Base-by-base conservation (phyloP, 2,329 filamentous ascomycete species). In the Hypoxylon sp. region DNA sequence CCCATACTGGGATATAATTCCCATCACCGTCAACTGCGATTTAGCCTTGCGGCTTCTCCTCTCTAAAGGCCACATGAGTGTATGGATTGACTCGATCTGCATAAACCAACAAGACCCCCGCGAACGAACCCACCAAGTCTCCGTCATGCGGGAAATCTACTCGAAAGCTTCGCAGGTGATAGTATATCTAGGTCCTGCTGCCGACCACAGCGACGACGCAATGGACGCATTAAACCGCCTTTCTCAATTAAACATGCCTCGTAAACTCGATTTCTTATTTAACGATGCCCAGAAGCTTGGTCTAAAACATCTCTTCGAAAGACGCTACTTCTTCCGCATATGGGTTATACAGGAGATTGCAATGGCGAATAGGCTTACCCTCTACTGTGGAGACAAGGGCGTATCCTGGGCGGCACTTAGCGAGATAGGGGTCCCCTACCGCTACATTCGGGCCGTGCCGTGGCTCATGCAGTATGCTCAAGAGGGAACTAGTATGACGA, bases 81-180 rank as follows among this genome's bases (percentile, higher is more conserved):
- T 68, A 14, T 68, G 65, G 65, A 23, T 68, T 14, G 63, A 68
- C 23, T 58, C 61, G 19, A 48, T 68, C 23, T 68, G 65, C 56
- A 66, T 68, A n/a, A 68, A 68, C 45, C 65, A 68, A 28, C 41
- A 53, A 45, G 43, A 63, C 50, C 48, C 45, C 5, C 41, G 30
- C 2, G 65, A 68, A 36, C 49, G 58, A 19, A 34, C 51, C 34
- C 51, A 41, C n/a, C 65, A 68, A 52, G 56, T 68, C 30, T 62
- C 63, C 14, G 30, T 65, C 10, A 68, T 68, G 65, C 41, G 63
- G 28, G 57, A 68, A 17, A 57, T 68, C 7, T 68, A 63, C 45
- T 46, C 45, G 10, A 63, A 46, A 6, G 65, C 65, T 21, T 46
- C 53, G 19, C 57, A 51, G 57, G 57, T 52, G 3, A 9, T 60